Conservation (phyloP, 2,329 filamentous ascomycete species). For the Chrysosporium keratinophilum region DNA sequence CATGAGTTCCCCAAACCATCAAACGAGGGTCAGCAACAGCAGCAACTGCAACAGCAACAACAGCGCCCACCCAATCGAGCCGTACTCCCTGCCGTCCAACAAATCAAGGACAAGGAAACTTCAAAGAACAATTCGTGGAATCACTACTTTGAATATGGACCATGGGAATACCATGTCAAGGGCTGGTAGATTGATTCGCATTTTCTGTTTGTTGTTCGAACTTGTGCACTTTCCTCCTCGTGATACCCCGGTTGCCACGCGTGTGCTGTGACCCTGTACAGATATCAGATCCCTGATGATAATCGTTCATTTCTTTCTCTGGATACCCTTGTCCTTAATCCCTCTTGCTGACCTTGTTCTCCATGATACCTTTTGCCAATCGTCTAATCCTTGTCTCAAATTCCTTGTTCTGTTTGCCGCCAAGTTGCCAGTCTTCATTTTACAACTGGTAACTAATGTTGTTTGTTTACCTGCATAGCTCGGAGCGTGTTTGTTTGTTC, state of each 20-base stretch:
- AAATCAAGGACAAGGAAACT: constrained; percentile 47
- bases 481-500: constrained; percentile 1
- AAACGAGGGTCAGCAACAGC: neutral
- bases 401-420: neutral
- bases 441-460: neutral
- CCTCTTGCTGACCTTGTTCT: neutral
- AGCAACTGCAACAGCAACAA: constrained; percentile 36
- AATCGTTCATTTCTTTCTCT: neutral
- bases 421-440: neutral
- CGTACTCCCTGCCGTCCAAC: constrained; percentile 16
- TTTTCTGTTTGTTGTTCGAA: neutral
- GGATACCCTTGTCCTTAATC: neutral
- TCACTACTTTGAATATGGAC: constrained; percentile 72
- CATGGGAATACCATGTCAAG: constrained; percentile 74
- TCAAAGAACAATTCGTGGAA: constrained; percentile 67
- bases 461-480: constrained; percentile 2
- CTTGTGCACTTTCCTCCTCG: neutral
- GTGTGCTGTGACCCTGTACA: neutral
- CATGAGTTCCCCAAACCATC: constrained; percentile 53
- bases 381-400: neutral
- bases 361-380: neutral
- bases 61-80: constrained; percentile 17
- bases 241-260: neutral
- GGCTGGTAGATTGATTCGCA: constrained; percentile 61
- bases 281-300: neutral